Evolutionary conservation across 2,329 filamentous ascomycete species (phyloP).

Genomic region (Aspergillus puulaauensis): DNA sequence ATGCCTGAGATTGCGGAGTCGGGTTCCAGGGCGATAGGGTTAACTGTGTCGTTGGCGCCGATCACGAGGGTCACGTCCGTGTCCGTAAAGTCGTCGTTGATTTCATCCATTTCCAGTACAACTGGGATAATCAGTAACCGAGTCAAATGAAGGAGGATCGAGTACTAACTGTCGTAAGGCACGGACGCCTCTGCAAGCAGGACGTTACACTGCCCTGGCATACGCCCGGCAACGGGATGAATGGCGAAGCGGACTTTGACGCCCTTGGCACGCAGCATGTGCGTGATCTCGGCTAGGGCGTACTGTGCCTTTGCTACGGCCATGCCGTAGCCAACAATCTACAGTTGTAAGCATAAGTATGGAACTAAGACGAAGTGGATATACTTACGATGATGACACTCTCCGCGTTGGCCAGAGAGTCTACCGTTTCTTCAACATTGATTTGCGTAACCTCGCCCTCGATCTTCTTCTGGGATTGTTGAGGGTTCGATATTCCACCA

Average conservation of each 20-base stretch:
- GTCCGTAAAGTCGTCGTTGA: constrained; percentile 85
- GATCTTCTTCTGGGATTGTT: constrained; percentile 61
- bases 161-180: constrained; percentile 70
- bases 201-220: constrained; percentile 93
- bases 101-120: constrained; percentile 93
- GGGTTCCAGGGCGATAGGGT: constrained; percentile 81
- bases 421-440: constrained; percentile 76
- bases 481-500: constrained; percentile 70
- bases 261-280: constrained; percentile 69
- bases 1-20: constrained; percentile 85
- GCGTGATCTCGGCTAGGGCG: constrained; percentile 79
- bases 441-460: constrained; percentile 78
- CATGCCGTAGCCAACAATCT: constrained; percentile 86
- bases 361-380: background rate
- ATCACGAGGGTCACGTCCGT: constrained; percentile 87
- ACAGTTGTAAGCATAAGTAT: background rate
- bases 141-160: background rate
- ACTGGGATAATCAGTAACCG: constrained; percentile 41
- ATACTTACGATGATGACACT: constrained; percentile 71
- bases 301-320: constrained; percentile 93
- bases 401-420: constrained; percentile 72
- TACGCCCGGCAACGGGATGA: constrained; percentile 84
- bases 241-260: constrained; percentile 86
- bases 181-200: constrained; percentile 84
- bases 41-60: constrained; percentile 89